A percentile compares a stretch with the other conserved stretches of the same genome.
These are phyloP conservation scores for Fusarium penzigii DNA, from an alignment of 2,329 filamentous ascomycete genomes.

Conservation along the genomic window DNA sequence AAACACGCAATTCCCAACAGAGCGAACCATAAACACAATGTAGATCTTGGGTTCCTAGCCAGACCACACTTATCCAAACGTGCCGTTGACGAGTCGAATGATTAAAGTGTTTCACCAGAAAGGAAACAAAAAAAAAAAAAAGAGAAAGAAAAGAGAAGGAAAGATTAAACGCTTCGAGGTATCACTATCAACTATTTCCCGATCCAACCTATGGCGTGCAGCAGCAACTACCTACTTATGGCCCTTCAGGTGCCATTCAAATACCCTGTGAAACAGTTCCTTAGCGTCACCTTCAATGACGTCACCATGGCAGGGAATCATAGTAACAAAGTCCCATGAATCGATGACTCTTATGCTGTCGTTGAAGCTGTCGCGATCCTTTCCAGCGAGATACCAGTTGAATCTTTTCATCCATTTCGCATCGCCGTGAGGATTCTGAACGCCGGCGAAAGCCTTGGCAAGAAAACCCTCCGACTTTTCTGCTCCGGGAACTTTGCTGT, in stretches of 20 bases:
- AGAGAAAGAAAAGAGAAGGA: too few species aligned
- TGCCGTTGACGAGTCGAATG: too few species aligned
- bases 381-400: slow-evolving; percentile 72
- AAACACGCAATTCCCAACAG: too few species aligned
- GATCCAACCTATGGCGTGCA: not conserved
- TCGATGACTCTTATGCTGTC: slow-evolving; percentile 69
- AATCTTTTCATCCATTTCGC: slow-evolving; percentile 79
- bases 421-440: slow-evolving; percentile 64
- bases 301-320: slow-evolving; percentile 94
- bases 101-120: too few species aligned
- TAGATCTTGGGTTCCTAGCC: too few species aligned
- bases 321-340: slow-evolving; percentile 78
- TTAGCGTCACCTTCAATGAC: slow-evolving; percentile 75
- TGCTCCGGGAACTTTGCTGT: slow-evolving; percentile 61
- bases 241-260: slow-evolving; percentile 75
- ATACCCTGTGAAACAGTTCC: slow-evolving; percentile 73
- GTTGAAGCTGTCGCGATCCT: slow-evolving; percentile 68
- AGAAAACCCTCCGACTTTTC: slow-evolving; percentile 35
- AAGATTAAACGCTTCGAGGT: too few species aligned
- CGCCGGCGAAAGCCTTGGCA: slow-evolving; percentile 45
- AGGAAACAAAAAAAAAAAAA: too few species aligned
- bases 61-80: too few species aligned
- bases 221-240: slow-evolving; percentile 17
- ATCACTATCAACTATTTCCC: too few species aligned
- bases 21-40: too few species aligned